Base-by-base conservation (phyloP, 352 stramenopile species). In the Phytopythium mirpurense region DNA sequence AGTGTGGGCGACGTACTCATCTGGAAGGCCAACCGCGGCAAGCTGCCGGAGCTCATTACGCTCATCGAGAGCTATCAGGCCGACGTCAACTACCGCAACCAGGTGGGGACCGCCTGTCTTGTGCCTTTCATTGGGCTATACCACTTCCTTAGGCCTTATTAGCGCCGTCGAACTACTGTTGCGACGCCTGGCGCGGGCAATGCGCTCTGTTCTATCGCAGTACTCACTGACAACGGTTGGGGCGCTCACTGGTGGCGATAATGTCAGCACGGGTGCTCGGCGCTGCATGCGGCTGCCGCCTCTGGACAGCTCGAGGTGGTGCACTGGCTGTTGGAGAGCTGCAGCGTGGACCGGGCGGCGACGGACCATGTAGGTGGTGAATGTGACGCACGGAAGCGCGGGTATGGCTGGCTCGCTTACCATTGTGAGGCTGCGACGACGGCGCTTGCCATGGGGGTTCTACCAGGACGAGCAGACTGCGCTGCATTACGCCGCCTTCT, bases 61-160 rank as follows among this genome's bases (percentile, higher is more conserved):
- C 68, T 94, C 40, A 57, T 94, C 24, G 66, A 92, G 36, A 72
- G 85, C 32, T 65, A 92, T 45, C 72, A 81, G 44, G 78, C 83
- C 27, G 83, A 94, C 61, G 67, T 94, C 60, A 94, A 92, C 58
- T 94, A 89, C 72, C 68, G 78, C 64, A 94, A 94, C 65, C 78
- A 91, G 80, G 83, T 82, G 47, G 45, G 36, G 38, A 21, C 18
- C 31, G 11, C 26, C 14, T 40, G 10, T 16, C 4, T 41, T 32
- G 29, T 5, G 29, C 29, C 5, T 9, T 32, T 32, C n/a, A n/a
- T n/a, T n/a, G n/a, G n/a, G n/a, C n/a, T n/a, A n/a, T n/a, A n/a
- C n/a, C n/a, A n/a, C n/a, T n/a, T n/a, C n/a, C n/a, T n/a, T n/a
- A n/a, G n/a, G n/a, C n/a, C n/a, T n/a, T n/a, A n/a, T n/a, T n/a